Conservation (phyloP, 768 basidiomycete genomes). For the Xerocomus potaroensis region DNA sequence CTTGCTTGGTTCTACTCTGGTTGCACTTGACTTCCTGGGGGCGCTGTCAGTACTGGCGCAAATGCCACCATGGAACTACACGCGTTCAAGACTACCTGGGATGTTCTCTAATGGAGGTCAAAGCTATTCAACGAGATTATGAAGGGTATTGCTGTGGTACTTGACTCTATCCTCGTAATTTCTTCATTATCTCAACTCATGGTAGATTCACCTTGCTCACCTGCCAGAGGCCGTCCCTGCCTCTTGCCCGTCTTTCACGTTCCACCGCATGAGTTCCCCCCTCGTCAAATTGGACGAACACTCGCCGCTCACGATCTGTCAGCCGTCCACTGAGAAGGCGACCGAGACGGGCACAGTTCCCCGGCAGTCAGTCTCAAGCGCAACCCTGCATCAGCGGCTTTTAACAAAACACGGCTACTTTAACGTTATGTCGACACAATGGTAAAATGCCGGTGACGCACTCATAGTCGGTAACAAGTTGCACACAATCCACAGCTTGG, state of each 20-base stretch:
- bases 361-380: conserved; percentile 8
- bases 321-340: conserved; percentile 3
- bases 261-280: conserved; percentile 2
- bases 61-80: not conserved
- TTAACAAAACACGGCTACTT: too few relatives aligned
- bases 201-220: too few relatives aligned
- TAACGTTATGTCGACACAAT: too few relatives aligned
- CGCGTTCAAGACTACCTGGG: not conserved
- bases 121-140: not conserved
- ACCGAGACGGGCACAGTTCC: conserved; percentile 2
- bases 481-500: too few relatives aligned
- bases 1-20: not conserved
- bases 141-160: not conserved
- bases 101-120: not conserved
- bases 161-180: too few relatives aligned
- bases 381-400: not conserved
- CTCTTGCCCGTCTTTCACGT: not conserved
- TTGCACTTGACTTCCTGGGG: not conserved
- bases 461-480: too few relatives aligned
- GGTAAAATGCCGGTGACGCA: too few relatives aligned
- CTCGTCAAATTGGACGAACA: not conserved
- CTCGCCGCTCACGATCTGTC: conserved; percentile 6
- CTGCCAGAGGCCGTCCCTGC: too few relatives aligned
- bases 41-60: not conserved
- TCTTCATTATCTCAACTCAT: too few relatives aligned